Evolutionary conservation across 2,329 filamentous ascomycete genomes (phyloP).

Genomic region (Pestalotiopsis sp.): DNA sequence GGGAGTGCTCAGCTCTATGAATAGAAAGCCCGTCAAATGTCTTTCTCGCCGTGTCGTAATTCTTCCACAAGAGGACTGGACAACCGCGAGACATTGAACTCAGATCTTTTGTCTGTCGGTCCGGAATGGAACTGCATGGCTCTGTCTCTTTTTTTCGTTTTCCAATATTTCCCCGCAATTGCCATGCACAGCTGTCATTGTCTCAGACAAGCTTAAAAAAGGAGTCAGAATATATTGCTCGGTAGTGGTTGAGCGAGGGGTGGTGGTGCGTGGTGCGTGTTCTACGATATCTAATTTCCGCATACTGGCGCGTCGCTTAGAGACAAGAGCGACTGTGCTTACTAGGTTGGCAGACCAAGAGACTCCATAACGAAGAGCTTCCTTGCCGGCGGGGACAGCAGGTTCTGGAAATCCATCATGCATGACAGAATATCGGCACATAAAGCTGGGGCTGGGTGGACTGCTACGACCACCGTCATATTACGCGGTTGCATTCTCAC

Average conservation of each 20-base stretch:
- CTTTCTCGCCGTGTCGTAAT: background rate
- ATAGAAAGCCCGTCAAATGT: background rate
- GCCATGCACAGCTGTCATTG: constrained; percentile 8
- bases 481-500: background rate
- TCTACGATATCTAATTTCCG: constrained; percentile 12
- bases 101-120: background rate
- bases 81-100: constrained; percentile 7
- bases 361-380: background rate
- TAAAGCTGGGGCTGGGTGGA: background rate
- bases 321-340: background rate
- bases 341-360: background rate
- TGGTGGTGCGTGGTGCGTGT: background rate
- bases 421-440: background rate
- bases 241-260: constrained; percentile 10
- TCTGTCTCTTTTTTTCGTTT: background rate
- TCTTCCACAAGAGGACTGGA: background rate
- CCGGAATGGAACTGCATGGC: background rate
- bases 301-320: constrained; percentile 1
- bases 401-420: background rate
- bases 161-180: constrained; percentile 2
- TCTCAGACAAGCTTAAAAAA: constrained; percentile 12
- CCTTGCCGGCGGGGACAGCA: background rate
- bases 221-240: constrained; percentile 6
- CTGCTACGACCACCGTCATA: background rate
- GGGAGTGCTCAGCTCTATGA: constrained; percentile 3